A percentile compares a stretch with the other conserved stretches of the same genome.
phyloP scores from a whole-genome alignment of 768 basidiomycete genomes.

The Cubamyces lactineus region DNA sequence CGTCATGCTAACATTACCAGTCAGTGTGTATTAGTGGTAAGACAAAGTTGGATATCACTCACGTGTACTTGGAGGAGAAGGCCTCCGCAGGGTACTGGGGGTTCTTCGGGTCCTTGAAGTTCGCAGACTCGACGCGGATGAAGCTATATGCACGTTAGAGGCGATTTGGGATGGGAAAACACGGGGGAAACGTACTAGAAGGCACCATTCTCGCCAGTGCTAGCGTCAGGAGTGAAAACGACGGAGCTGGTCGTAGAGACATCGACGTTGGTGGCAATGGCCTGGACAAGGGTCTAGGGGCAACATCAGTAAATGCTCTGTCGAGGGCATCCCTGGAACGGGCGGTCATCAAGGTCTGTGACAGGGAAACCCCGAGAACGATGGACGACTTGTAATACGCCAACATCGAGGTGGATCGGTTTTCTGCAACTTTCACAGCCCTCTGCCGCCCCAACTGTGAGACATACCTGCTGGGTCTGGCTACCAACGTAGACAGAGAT shows the following conservation, averaged over 20 bases:
- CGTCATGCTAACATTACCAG: slow-evolving; percentile 48
- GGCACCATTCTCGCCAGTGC: slow-evolving; percentile 55
- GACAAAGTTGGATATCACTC: slow-evolving; percentile 30
- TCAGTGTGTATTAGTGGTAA: not conserved
- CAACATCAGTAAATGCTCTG: slow-evolving; percentile 18
- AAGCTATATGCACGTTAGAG: slow-evolving; percentile 51
- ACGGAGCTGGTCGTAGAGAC: slow-evolving; percentile 52
- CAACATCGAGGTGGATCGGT: not conserved
- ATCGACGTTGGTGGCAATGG: slow-evolving; percentile 49
- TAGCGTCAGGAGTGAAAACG: slow-evolving; percentile 52
- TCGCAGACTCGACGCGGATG: slow-evolving; percentile 70
- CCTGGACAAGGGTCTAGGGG: slow-evolving; percentile 58
- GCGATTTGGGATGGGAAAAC: not conserved
- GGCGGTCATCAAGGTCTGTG: no score
- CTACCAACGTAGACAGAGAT: slow-evolving; percentile 70
- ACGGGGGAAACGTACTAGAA: slow-evolving; percentile 52
- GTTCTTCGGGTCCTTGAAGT: slow-evolving; percentile 51
- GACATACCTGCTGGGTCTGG: slow-evolving; percentile 57
- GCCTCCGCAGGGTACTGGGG: slow-evolving; percentile 63
- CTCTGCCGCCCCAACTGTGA: not conserved
- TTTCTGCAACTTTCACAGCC: not conserved
- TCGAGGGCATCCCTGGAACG: not conserved
- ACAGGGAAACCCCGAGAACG: not conserved
- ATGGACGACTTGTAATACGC: not conserved
- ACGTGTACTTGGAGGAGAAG: slow-evolving; percentile 84